Base-by-base conservation (phyloP, 2,329 filamentous ascomycete species). In the Exophiala viscosa region DNA sequence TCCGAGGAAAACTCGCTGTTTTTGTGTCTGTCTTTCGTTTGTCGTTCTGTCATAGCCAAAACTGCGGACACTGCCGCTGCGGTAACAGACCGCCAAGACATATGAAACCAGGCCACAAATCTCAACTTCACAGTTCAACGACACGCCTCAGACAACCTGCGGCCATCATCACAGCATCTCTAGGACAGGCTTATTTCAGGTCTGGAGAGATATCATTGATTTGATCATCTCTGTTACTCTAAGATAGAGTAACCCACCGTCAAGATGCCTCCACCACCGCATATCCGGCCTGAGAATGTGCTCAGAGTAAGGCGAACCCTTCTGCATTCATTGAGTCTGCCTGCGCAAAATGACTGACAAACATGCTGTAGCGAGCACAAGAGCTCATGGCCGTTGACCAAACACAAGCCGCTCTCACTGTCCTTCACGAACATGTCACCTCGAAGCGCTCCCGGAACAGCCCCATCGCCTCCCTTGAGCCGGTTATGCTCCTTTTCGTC, bases 251-350 rank as follows among this genome's bases (percentile, higher is more conserved):
- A 48, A 28, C 4, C 39, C 18, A 52, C 50, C 28, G 41, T 52
- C 73, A 83, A 67, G 70, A 86, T 92, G 93, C 90, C 93, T 80
- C 93, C 93, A 72, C 91, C 91, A 77, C 88, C 90, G 65, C 90
- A 97, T 74, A 91, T 93, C 73, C 95, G 95, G 76, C 93, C 93
- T 69, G 93, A 99, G 80, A 99, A 99, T 86, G 91, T 96, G 71
- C 85, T 97, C 73, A 96, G 96, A 74, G 78, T 79, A 68, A 68
- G 75, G 47, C 50, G 23, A 50, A 35, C 42, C 43, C 31, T 36
- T 65, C 48, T 43, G 58, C 41, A 43, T 20, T 48, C 36, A 28
- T 57, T 46, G 38, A 55, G n/a, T 44, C 40, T 55, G 23, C 47
- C 59, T 48, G 35, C 49, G 59, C 42, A 54, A 39, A 17, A 45